These are phyloP conservation scores for Solanum piurae DNA, from an alignment of 257 asterid species.

Conservation along the genomic window DNA sequence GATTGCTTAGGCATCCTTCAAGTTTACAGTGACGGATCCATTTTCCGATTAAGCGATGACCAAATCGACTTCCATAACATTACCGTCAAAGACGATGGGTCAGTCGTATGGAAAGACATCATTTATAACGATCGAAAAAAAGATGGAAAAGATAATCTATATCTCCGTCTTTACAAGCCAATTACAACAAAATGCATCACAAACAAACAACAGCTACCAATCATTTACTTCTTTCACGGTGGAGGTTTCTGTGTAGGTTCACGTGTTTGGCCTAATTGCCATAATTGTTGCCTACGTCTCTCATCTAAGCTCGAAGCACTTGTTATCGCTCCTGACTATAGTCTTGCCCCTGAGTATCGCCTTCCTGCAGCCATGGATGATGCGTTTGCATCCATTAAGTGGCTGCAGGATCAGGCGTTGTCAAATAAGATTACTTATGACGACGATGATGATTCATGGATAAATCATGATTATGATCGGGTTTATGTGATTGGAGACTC, in stretches of 20 bases:
- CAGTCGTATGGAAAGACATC: slow-evolving; percentile 57
- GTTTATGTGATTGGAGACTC: slow-evolving; percentile 72
- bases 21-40: slow-evolving; percentile 18
- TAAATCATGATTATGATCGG: slow-evolving; percentile 29
- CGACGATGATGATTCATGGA: slow-evolving; percentile 20
- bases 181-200: background rate
- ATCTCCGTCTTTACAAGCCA: slow-evolving; percentile 65
- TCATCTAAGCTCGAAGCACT: slow-evolving; percentile 39
- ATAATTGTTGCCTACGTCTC: slow-evolving; percentile 64
- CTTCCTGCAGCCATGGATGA: slow-evolving; percentile 67
- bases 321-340: slow-evolving; percentile 63
- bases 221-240: slow-evolving; percentile 53
- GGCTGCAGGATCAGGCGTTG: slow-evolving; percentile 49
- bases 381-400: slow-evolving; percentile 27
- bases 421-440: background rate
- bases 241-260: slow-evolving; percentile 81
- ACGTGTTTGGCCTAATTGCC: slow-evolving; percentile 62
- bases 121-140: slow-evolving; percentile 8
- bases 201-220: slow-evolving; percentile 20
- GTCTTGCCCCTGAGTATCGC: slow-evolving; percentile 68
- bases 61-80: background rate
- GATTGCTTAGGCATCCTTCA: slow-evolving; percentile 7
- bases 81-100: slow-evolving; percentile 47
- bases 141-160: slow-evolving; percentile 19
- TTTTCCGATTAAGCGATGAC: slow-evolving; percentile 5